Evolutionary conservation across 257 asterid species (phyloP).

Genomic region (Henckelia pumila): DNA sequence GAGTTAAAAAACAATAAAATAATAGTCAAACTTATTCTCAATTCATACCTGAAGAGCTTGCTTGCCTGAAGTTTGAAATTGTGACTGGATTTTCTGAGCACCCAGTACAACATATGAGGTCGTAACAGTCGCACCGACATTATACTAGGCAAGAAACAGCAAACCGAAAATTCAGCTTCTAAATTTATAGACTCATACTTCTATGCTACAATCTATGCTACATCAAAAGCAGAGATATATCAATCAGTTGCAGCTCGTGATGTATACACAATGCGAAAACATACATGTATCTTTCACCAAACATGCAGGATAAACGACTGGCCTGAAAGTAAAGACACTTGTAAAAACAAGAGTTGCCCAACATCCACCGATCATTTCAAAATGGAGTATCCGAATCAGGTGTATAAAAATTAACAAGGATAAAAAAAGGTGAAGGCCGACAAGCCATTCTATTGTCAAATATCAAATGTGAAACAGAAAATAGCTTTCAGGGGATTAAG

Average conservation of each 20-base stretch:
- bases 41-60: slow-evolving; percentile 86
- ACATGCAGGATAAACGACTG: too few species aligned
- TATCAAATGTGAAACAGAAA: slow-evolving; percentile 26
- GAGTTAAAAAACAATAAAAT: neutral
- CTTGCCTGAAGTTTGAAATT: slow-evolving; percentile 93
- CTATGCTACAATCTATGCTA: too few species aligned
- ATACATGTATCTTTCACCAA: too few species aligned
- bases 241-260: too few species aligned
- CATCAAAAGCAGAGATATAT: too few species aligned
- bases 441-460: slow-evolving; percentile 28
- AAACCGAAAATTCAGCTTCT: too few species aligned
- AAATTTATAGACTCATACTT: too few species aligned
- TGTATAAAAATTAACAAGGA: slow-evolving; percentile 20
- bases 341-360: slow-evolving; percentile 24
- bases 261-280: too few species aligned
- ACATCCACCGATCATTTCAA: slow-evolving; percentile 29
- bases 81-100: slow-evolving; percentile 81
- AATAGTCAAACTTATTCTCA: neutral
- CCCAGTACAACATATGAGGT: too few species aligned
- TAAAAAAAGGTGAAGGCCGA: slow-evolving; percentile 25
- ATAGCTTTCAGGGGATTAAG: neutral
- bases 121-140: too few species aligned
- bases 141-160: too few species aligned
- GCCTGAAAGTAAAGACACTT: too few species aligned
- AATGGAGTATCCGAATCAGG: slow-evolving; percentile 9